These are phyloP conservation scores for Priceomyces fermenticarens DNA, from an alignment of 805 yeast genomes.

Conservation along the genomic window DNA sequence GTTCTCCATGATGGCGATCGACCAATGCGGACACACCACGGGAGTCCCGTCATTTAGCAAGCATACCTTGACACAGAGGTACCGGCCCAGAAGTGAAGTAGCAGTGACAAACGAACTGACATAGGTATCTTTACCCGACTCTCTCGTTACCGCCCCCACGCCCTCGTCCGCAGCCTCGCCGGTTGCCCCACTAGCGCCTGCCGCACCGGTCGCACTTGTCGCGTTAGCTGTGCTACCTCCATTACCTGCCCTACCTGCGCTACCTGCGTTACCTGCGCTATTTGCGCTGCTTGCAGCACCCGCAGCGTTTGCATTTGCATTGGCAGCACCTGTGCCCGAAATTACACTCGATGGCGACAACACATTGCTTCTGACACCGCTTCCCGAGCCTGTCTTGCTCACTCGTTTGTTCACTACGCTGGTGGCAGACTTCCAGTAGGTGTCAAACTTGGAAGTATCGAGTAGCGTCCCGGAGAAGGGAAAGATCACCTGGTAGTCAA, in stretches of 20 bases:
- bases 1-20: constrained; percentile 47
- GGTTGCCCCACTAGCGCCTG: no score
- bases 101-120: constrained; percentile 74
- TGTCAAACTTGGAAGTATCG: constrained; percentile 89
- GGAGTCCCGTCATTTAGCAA: constrained; percentile 82
- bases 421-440: constrained; percentile 92
- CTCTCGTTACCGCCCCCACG: constrained; percentile 8
- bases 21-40: constrained; percentile 70
- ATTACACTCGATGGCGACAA: constrained; percentile 32
- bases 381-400: constrained; percentile 33
- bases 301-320: constrained; percentile 5
- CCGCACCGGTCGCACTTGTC: constrained; percentile 28
- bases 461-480: constrained; percentile 85
- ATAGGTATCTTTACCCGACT: constrained; percentile 22
- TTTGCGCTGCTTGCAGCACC: no score
- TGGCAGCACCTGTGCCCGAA: background rate
- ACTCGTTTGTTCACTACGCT: constrained; percentile 36
- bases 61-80: constrained; percentile 66
- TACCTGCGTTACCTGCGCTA: no score
- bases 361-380: constrained; percentile 33
- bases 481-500: constrained; percentile 76
- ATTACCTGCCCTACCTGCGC: no score
- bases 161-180: no score
- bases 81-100: constrained; percentile 82
- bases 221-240: constrained; percentile 9